A percentile compares a stretch with the other conserved stretches of the same genome.
Conservation (phyloP, 208 protist genomes). For the Acanthamoeba sp. region DNA sequence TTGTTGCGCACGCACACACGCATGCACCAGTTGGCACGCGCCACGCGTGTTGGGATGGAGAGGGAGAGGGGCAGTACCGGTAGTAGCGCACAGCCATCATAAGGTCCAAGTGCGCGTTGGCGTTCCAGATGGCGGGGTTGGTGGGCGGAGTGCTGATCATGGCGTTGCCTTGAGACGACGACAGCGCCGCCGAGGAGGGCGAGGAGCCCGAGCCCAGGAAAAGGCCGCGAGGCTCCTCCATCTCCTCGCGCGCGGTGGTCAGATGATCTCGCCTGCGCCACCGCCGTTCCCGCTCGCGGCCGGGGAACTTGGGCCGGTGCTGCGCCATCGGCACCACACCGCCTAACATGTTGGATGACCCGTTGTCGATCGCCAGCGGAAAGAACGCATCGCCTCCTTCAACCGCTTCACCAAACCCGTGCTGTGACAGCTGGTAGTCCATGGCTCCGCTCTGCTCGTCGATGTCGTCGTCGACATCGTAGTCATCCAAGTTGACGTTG, state of each 20-base stretch:
- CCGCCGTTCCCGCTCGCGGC: background rate
- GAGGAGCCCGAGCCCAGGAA: background rate
- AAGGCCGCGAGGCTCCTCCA: conserved; percentile 2
- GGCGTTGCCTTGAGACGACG: background rate
- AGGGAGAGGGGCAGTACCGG: background rate
- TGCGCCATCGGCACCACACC: background rate
- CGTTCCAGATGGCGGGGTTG: background rate
- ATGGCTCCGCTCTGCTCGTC: background rate
- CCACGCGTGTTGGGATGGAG: background rate
- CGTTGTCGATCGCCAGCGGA: too few relatives aligned
- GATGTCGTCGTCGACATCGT: background rate
- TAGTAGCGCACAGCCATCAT: conserved; percentile 35
- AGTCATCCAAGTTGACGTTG: background rate
- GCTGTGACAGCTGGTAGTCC: too few relatives aligned
- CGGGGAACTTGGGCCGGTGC: background rate
- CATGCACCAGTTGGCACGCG: too few relatives aligned
- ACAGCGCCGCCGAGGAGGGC: background rate
- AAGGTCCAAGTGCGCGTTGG: conserved; percentile 4
- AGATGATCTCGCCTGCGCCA: conserved; percentile 29
- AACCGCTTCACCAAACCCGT: too few relatives aligned
- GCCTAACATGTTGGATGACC: background rate
- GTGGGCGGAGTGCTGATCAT: too few relatives aligned
- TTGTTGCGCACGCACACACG: background rate
- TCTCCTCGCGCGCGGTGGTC: conserved; percentile 4
- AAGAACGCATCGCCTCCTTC: too few relatives aligned